These are phyloP conservation scores for Asterochloris erici DNA, from an alignment of 139 green algal species.

Conservation along the genomic window DNA sequence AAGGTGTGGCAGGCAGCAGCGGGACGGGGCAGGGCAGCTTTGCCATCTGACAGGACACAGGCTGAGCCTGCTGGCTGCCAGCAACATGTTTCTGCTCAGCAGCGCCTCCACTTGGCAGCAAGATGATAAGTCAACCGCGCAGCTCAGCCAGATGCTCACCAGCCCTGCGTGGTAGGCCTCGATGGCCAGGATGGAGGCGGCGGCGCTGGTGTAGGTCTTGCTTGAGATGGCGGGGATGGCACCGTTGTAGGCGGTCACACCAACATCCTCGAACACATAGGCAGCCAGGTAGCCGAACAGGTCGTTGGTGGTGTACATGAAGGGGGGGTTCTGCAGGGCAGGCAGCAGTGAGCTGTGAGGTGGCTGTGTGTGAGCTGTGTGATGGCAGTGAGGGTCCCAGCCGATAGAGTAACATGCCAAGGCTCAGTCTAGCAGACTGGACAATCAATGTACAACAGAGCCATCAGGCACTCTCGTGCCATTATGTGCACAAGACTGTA, in stretches of 20 bases:
- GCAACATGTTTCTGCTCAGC: not conserved
- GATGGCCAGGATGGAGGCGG: conserved; percentile 35
- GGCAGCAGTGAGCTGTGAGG: conserved; percentile 31
- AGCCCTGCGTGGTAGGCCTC: conserved; percentile 46
- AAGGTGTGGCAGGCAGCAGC: too few species aligned
- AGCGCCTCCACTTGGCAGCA: not conserved
- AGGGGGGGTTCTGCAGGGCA: conserved; percentile 25
- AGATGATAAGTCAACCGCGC: too few species aligned
- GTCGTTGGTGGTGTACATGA: conserved; percentile 35
- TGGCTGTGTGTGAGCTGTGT: conserved; percentile 26
- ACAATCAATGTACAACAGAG: too few species aligned
- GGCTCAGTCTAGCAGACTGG: too few species aligned
- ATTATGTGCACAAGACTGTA: too few species aligned
- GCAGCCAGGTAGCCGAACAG: conserved; percentile 39
- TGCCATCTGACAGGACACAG: not conserved
- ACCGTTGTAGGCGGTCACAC: conserved; percentile 17
- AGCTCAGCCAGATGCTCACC: conserved; percentile 1
- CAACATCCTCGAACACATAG: conserved; percentile 8
- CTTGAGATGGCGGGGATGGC: conserved; percentile 17
- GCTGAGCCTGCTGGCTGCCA: not conserved
- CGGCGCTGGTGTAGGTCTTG: conserved; percentile 26
- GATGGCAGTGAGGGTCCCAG: conserved; percentile 5
- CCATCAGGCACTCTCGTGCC: too few species aligned
- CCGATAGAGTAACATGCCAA: too few species aligned
- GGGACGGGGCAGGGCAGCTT: too few species aligned